A percentile compares a stretch with the other conserved stretches of the same genome.
phyloP scores from a whole-genome alignment of 192 early-diverging fungal genomes.

The Paraglomus brasilianum region DNA sequence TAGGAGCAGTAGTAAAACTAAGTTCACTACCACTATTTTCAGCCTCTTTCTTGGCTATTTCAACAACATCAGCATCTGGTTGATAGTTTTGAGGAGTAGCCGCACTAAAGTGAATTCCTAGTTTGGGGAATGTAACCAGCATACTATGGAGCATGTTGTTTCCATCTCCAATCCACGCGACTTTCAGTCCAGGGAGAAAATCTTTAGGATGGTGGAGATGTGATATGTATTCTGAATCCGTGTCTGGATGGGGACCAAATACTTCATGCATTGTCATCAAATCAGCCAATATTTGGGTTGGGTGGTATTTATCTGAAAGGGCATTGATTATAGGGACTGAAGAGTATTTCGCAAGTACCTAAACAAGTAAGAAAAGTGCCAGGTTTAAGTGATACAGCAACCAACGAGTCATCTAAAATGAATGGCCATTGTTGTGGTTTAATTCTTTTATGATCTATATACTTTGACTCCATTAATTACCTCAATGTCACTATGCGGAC shows the following conservation, averaged over 20 bases:
- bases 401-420: neutral
- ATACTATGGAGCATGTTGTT: constrained; percentile 96
- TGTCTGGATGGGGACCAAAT: constrained; percentile 43
- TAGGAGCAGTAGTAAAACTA: constrained; percentile 64
- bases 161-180: constrained; percentile 99
- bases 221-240: constrained; percentile 36
- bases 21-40: constrained; percentile 48
- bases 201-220: constrained; percentile 50
- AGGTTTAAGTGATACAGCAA: neutral
- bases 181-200: constrained; percentile 66
- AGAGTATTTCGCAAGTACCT: constrained; percentile 84
- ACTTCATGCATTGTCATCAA: constrained; percentile 92
- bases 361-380: constrained; percentile 10
- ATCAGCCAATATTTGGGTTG: constrained; percentile 96
- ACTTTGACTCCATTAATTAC: constrained; percentile 36
- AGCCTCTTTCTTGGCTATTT: constrained; percentile 66
- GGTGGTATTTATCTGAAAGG: constrained; percentile 91
- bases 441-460: too few species aligned
- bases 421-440: too few species aligned
- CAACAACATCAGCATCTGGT: constrained; percentile 66
- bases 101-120: constrained; percentile 77
- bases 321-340: constrained; percentile 95
- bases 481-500: constrained; percentile 85
- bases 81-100: constrained; percentile 87
- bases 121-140: constrained; percentile 83